Base-by-base conservation (phyloP, 352 stramenopile genomes). In the Plasmopara halstedii region DNA sequence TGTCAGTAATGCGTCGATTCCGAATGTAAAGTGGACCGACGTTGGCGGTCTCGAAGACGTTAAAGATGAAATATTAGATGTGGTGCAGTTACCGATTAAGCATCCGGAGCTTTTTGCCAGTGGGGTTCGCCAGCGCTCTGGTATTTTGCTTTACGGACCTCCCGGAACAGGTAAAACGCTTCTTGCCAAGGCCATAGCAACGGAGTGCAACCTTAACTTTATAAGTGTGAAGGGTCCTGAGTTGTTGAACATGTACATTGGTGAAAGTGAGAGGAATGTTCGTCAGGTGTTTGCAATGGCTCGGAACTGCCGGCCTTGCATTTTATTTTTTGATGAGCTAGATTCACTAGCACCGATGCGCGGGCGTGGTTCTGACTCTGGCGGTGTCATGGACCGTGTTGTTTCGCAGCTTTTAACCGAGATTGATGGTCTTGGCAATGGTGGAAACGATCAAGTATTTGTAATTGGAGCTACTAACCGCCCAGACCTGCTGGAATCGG, bases 11-110 rank as follows among this genome's bases (percentile, higher is more conserved):
- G 68, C 69, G 2, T 83, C 70, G 3, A 93, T 93, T 50, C 96
- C 97, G 7, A 96, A 99, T 56, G 89, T 98, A 11, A 97, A 93
- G 42, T 99, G 96, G 96, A 85, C 90, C 39, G 96, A 99, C 62
- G 95, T 99, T 43, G 97, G 97, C 52, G 97, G 97, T 34, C 68
- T 99, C 10, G 96, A 99, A 63, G 89, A 99, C 23, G 96, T 98
- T 4, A 99, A 99, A 62, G 74, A 93, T 31, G 95, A 99, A 62
- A 88, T 99, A 19, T 37, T 93, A 27, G 82, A 93, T 42, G 76
- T 93, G 11, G 82, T 93, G 34, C 82, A 89, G 54, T 58, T 93
- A 22, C 82, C 82, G 14, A 70, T 93, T 44, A 84, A 89, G 44
- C 79, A 93, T 26, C 82, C 82, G 0, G 82, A 93, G 35, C 63